Evolutionary conservation across 306 rosid species (phyloP), one percentile per base, ranked within the genome.

Genomic region (Dryas octopetala): DNA sequence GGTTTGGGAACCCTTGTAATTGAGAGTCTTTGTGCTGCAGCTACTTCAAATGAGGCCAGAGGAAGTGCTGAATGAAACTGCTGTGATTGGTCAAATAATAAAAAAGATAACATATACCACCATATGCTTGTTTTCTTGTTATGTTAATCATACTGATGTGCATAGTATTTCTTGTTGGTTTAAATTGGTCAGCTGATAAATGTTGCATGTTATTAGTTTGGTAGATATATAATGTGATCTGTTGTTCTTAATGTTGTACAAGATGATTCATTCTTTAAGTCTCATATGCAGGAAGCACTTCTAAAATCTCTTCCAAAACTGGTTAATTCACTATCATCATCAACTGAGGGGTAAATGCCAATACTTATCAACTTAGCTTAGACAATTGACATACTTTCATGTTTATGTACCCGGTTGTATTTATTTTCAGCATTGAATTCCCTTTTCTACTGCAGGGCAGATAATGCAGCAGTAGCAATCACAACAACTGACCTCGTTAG

Each of bases 401-500:
- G 17, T 14, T 52, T 70, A 71, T 3, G 4, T 44, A 43, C 15
- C 19, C 41, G 19, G 10, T 55, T 19, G 46, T 32, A 12, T 64
- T 16, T 38, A 10, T 74, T 16, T 71, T 54, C 28, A 9, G 43
- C 28, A 16, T 32, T 5, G 6, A 32, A 12, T 40, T 14, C 4
- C 43, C 44, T 41, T 12, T 32, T 62, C 16, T 59, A 32, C 52
- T 82, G 76, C 93, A 94, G 97, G 87, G 97, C 97, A 77, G 97
- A 88, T 80, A 70, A 86, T 69, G 97, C 98, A 63, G 97, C 98
- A 16, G 97, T 95, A 73, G 98, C 98, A 55, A 91, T 95, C 74
- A 95, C 97, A 26, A 95, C 98, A 0, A 95, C 97, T 4, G 98
- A 95, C 82, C 97, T 95, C 62, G 98, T 90, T 61, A 90, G 91